These are phyloP conservation scores for Arachis monticola DNA, from an alignment of 331 rosid genomes.

Conservation along the genomic window DNA sequence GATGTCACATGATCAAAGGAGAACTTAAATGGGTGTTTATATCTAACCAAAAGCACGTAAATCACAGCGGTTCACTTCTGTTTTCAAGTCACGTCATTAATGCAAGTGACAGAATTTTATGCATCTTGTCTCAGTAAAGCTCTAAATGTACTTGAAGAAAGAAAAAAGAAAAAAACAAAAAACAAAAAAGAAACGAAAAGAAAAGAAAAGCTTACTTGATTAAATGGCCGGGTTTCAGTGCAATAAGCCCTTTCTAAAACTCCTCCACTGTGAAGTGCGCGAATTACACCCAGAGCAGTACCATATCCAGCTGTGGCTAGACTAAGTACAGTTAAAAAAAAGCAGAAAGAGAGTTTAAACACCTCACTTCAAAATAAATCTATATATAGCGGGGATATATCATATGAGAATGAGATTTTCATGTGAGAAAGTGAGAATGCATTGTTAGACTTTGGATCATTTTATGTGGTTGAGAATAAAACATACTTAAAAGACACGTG, in stretches of 20 bases:
- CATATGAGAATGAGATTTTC: too few species aligned
- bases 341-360: conserved; percentile 17
- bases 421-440: too few species aligned
- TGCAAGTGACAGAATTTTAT: conserved; percentile 16
- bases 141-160: background rate
- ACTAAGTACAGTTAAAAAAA: conserved; percentile 45
- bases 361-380: conserved; percentile 30
- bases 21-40: background rate
- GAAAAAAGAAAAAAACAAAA: too few species aligned
- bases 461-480: too few species aligned
- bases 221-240: conserved; percentile 96
- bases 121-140: conserved; percentile 28
- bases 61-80: conserved; percentile 15
- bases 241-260: conserved; percentile 89
- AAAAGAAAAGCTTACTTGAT: conserved; percentile 64
- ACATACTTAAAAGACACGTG: too few species aligned
- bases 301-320: conserved; percentile 98
- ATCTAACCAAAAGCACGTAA: background rate
- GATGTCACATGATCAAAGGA: background rate
- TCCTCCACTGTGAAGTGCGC: conserved; percentile 76
- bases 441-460: too few species aligned
- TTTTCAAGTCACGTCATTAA: conserved; percentile 24
- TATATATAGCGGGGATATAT: background rate
- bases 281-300: conserved; percentile 93
- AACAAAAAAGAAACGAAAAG: background rate